Evolutionary conservation across 2,329 filamentous ascomycete species (phyloP).

Genomic region (Nigrospora osmanthi): DNA sequence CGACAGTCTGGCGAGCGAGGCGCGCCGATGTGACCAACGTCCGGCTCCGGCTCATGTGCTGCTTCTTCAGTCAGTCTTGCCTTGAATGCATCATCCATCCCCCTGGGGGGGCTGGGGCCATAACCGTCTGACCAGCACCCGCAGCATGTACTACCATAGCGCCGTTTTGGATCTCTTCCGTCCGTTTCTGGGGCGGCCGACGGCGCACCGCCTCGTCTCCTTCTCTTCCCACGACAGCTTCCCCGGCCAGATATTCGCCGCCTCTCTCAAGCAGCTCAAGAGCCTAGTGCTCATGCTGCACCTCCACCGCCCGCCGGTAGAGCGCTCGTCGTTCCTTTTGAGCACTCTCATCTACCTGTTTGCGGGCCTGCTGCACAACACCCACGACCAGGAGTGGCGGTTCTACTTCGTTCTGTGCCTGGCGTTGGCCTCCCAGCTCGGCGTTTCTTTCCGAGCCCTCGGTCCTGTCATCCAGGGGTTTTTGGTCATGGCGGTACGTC

Average conservation of each 20-base stretch:
- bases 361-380: background rate
- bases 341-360: background rate
- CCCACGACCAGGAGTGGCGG: background rate
- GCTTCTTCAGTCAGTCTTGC: background rate
- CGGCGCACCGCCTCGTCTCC: background rate
- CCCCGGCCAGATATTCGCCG: background rate
- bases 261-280: slow-evolving; percentile 2
- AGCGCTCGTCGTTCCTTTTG: background rate
- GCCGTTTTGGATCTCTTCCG: background rate
- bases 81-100: background rate
- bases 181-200: background rate
- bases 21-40: background rate
- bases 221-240: background rate
- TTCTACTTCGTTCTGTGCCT: background rate
- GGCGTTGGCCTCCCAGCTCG: background rate
- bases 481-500: background rate
- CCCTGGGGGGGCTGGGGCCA: background rate
- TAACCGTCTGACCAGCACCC: background rate
- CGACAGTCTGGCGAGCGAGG: slow-evolving; percentile 1
- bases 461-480: background rate
- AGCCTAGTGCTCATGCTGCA: background rate
- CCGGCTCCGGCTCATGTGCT: background rate
- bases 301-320: background rate
- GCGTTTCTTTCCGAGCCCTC: background rate
- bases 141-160: background rate